phyloP scores from a whole-genome alignment of 2,329 filamentous ascomycete genomes.

The Aureobasidium leucospermi region DNA sequence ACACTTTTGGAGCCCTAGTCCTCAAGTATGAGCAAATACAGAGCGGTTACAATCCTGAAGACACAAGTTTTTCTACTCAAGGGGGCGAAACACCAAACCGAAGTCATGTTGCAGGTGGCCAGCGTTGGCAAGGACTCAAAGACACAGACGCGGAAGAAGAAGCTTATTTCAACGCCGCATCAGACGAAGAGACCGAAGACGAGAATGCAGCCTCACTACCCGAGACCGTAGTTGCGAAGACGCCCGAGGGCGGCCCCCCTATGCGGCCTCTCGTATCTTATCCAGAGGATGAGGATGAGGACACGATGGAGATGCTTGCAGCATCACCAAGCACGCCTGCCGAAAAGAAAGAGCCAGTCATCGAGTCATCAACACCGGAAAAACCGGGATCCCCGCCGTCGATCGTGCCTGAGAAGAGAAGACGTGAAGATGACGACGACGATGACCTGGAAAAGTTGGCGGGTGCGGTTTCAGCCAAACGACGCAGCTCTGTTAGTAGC shows the following conservation, averaged over 20 bases:
- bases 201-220: slow-evolving; percentile 22
- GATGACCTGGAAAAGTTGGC: slow-evolving; percentile 85
- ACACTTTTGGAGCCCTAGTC: slow-evolving; percentile 73
- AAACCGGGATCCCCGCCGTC: slow-evolving; percentile 54
- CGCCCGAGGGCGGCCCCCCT: slow-evolving; percentile 56
- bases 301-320: slow-evolving; percentile 47
- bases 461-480: slow-evolving; percentile 30
- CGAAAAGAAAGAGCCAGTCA: slow-evolving; percentile 17
- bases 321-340: slow-evolving; percentile 26
- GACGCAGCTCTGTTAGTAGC: slow-evolving; percentile 32
- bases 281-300: slow-evolving; percentile 64
- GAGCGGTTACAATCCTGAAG: slow-evolving; percentile 52
- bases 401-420: slow-evolving; percentile 77
- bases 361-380: slow-evolving; percentile 20
- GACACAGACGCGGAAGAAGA: slow-evolving; percentile 82
- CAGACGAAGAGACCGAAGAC: slow-evolving; percentile 76
- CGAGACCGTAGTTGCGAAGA: slow-evolving; percentile 25
- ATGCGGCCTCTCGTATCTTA: slow-evolving; percentile 82
- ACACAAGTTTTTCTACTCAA: slow-evolving; percentile 61
- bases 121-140: slow-evolving; percentile 60
- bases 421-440: slow-evolving; percentile 87
- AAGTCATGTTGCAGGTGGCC: slow-evolving; percentile 48
- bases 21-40: slow-evolving; percentile 71
- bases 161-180: slow-evolving; percentile 78
- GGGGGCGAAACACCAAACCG: slow-evolving; percentile 48